Base-by-base conservation (phyloP, 805 yeast genomes). In the Metschnikowia shivogae region DNA sequence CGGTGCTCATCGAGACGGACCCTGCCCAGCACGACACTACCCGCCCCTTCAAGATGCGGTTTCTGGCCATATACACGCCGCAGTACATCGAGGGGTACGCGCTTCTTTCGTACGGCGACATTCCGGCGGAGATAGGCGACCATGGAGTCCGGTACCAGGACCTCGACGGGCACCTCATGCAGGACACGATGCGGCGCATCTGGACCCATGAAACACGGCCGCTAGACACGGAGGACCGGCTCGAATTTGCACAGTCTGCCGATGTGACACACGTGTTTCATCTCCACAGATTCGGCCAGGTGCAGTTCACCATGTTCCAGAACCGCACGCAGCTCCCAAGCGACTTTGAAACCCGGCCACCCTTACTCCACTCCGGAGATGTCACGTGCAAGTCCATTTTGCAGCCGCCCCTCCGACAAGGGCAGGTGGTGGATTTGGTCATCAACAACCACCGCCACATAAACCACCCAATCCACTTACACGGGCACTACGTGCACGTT, bases 401-500 rank as follows among this genome's bases (percentile, higher is more conserved):
- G 45, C 49, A 33, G 42, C 61, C 52, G 26, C 31, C 29, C 46
- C 27, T 63, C 17, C 50, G 53, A 26, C 41, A 38, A 17, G 69
- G 70, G 5, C 65, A 67, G 36, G 50, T 57, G 3, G 62, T 64
- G 26, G 71, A 66, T 42, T 49, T 66, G 33, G 56, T 65, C 14
- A 44, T 66, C 44, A 57, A 65, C 48, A 65, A 64, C 43, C 53
- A 49, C 44, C 50, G 57, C 22, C 46, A 49, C 22, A 60, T 62
- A 42, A 61, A 59, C 43, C 71, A 66, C 46, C 71, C 71, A 7
- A 54, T 64, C 29, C 71, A 66, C 42, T 46, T 66, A 11, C 71
- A 66, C 44, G 71, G 70, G 3, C 71, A 66, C 42, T 51, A 55
- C 20, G 61, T 65, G 48, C 63, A 62, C 44, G 47, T 59, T 2